Conservation (phyloP, 2,329 filamentous ascomycete genomes). For the Beauveria asiatica region DNA sequence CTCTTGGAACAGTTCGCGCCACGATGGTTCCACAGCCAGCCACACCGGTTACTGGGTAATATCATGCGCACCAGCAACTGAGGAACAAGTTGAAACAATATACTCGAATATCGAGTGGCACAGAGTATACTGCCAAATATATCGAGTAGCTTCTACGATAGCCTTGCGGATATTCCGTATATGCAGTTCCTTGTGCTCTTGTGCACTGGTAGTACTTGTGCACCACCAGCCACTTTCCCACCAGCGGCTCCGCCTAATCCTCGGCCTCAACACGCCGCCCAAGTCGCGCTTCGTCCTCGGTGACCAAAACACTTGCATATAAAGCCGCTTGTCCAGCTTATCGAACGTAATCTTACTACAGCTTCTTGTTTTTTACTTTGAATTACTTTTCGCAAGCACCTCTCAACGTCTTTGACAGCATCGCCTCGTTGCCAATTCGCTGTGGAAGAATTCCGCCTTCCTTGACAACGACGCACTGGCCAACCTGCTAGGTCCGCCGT, state of each 20-base stretch:
- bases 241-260: conserved; percentile 13
- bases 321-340: background rate
- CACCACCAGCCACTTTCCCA: background rate
- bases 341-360: background rate
- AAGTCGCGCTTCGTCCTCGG: conserved; percentile 12
- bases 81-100: background rate
- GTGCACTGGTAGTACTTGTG: background rate
- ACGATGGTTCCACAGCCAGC: background rate
- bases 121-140: background rate
- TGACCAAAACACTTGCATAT: conserved; percentile 10
- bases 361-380: background rate
- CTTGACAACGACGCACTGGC: conserved; percentile 1
- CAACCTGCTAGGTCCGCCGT: conserved; percentile 1
- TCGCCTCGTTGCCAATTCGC: background rate
- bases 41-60: background rate
- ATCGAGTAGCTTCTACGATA: background rate
- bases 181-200: background rate
- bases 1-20: background rate
- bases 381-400: background rate
- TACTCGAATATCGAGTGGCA: background rate
- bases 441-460: background rate
- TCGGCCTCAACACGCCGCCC: conserved; percentile 13
- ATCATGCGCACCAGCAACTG: background rate
- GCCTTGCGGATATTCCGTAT: background rate
- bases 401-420: background rate